Evolutionary conservation across 1,139 yeast species (phyloP).

Genomic region (Chernovozyma aurita): DNA sequence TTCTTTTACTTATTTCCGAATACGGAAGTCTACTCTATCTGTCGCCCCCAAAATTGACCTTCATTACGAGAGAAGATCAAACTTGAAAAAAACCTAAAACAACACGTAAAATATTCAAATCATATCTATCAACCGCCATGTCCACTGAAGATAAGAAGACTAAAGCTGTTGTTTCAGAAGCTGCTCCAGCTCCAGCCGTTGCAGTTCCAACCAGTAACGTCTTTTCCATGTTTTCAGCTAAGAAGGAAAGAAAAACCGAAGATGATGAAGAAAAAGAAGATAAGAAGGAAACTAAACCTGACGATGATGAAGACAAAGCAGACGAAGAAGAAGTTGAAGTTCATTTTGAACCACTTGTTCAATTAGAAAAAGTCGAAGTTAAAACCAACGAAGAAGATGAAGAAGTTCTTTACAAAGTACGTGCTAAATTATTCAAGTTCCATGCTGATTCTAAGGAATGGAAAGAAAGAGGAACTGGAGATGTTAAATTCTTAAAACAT

Average conservation of each 20-base stretch:
- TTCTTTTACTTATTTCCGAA: constrained; percentile 1
- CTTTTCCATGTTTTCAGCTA: constrained; percentile 89
- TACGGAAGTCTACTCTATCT: constrained; percentile 1
- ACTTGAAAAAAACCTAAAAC: not conserved
- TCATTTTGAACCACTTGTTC: constrained; percentile 94
- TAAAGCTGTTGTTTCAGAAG: not conserved
- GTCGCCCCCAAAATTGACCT: not conserved
- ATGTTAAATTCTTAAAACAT: constrained; percentile 91
- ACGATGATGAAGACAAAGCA: constrained; percentile 52
- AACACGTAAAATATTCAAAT: not conserved
- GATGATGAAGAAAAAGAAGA: constrained; percentile 30
- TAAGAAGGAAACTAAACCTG: constrained; percentile 26
- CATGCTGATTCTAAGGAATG: constrained; percentile 83
- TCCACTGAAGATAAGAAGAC: constrained; percentile 7
- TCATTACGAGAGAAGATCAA: not conserved
- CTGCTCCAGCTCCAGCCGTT: constrained; percentile 6
- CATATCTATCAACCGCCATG: constrained; percentile 1
- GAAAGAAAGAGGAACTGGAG: constrained; percentile 99
- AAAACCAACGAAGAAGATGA: constrained; percentile 97
- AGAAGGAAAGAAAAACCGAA: constrained; percentile 57
- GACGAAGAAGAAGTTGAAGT: constrained; percentile 91
- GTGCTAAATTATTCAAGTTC: constrained; percentile 94
- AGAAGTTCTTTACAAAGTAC: constrained; percentile 78
- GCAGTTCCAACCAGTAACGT: constrained; percentile 63
- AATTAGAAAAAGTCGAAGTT: constrained; percentile 91